phyloP scores from a whole-genome alignment of 2,329 filamentous ascomycete species.

The Lasiodiplodia citricola region DNA sequence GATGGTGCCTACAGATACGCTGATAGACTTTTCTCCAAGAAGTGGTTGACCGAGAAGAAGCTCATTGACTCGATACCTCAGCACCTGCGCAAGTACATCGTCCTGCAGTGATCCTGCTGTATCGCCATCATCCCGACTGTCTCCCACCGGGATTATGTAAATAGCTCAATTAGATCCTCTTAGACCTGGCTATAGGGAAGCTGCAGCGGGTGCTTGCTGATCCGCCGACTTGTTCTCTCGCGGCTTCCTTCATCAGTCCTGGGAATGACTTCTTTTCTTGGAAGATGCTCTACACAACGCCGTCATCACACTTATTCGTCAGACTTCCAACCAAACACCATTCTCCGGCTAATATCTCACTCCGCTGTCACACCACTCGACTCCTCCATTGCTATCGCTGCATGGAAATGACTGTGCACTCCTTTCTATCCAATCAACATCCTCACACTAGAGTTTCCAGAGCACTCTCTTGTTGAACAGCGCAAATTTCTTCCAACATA shows the following conservation, averaged over 20 bases:
- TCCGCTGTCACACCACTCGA: not conserved
- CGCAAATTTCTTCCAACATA: not conserved
- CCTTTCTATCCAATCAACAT: not conserved
- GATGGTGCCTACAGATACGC: slow-evolving; percentile 98
- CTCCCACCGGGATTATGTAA: slow-evolving; percentile 7
- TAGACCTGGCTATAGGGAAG: not conserved
- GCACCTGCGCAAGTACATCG: slow-evolving; percentile 90
- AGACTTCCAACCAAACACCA: not conserved
- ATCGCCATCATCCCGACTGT: not conserved
- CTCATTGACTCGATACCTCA: slow-evolving; percentile 80
- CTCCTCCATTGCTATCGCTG: not conserved
- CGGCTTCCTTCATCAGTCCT: not conserved
- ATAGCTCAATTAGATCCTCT: not conserved
- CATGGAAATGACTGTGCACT: not conserved
- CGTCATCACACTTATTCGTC: not conserved
- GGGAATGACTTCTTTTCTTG: not conserved
- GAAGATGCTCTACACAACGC: not conserved
- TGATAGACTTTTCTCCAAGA: slow-evolving; percentile 87
- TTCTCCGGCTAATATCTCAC: not conserved
- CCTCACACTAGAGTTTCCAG: not conserved
- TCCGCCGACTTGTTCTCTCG: not conserved
- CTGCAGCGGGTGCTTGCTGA: not conserved
- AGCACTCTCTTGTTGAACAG: not conserved
- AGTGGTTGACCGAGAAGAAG: slow-evolving; percentile 88
- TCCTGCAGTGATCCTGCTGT: slow-evolving; percentile 56